Percentiles rank a stretch among this genome's conserved stretches.
Evolutionary conservation across 495 filamentous ascomycete genomes (phyloP).

Genomic region (Penicillium salamii): DNA sequence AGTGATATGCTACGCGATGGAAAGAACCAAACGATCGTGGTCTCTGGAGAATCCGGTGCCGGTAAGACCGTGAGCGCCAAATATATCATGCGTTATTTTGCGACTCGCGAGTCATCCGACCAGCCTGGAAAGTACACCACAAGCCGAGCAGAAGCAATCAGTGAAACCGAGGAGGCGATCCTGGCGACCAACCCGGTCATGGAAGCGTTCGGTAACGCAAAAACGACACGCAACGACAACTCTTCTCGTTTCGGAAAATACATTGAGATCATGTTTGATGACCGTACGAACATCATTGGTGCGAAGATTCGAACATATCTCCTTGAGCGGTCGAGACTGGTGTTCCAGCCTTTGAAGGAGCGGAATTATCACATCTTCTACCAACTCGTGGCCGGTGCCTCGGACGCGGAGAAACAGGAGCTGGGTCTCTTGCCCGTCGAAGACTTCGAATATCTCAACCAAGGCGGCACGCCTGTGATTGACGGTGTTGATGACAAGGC

Average conservation of each 20-base stretch:
- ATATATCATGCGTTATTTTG: slow-evolving; percentile 99
- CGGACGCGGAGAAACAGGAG: slow-evolving; percentile 77
- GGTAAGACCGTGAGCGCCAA: slow-evolving; percentile 99
- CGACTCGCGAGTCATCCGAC: slow-evolving; percentile 91
- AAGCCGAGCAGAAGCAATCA: slow-evolving; percentile 83
- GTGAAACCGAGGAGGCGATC: slow-evolving; percentile 97
- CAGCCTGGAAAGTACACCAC: slow-evolving; percentile 76
- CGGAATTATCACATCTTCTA: slow-evolving; percentile 99
- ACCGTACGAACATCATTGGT: slow-evolving; percentile 92
- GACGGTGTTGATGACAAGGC: slow-evolving; percentile 94
- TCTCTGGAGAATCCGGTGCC: slow-evolving; percentile 96
- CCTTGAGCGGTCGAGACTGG: slow-evolving; percentile 89
- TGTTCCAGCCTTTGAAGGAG: slow-evolving; percentile 98
- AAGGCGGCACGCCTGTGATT: slow-evolving; percentile 86
- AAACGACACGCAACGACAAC: slow-evolving; percentile 98
- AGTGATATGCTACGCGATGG: slow-evolving; percentile 96
- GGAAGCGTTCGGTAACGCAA: slow-evolving; percentile 99
- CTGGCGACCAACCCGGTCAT: slow-evolving; percentile 98
- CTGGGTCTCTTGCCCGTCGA: slow-evolving; percentile 76
- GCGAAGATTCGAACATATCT: slow-evolving; percentile 96
- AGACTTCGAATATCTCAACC: slow-evolving; percentile 94
- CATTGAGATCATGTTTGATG: slow-evolving; percentile 99
- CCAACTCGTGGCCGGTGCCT: slow-evolving; percentile 90
- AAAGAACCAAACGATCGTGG: slow-evolving; percentile 97
- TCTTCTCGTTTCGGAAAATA: slow-evolving; percentile 99